Base-by-base conservation (phyloP, 805 yeast genomes). In the Saccharomyces jurei region DNA sequence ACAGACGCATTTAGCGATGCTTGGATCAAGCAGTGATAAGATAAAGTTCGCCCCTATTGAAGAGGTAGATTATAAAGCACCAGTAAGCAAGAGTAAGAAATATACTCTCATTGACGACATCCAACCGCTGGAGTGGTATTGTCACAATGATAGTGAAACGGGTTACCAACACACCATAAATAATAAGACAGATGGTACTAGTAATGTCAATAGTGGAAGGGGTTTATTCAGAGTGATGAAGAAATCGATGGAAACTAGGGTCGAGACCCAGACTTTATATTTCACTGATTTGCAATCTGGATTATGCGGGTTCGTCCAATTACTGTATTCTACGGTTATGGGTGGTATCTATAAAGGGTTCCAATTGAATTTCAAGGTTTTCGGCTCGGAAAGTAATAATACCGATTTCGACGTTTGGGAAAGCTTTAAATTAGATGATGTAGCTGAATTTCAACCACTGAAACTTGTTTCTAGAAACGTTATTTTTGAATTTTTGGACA, bases 221-320 rank as follows among this genome's bases (percentile, higher is more conserved):
- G 21, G 22, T 8, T 52, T 60, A 21, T 29, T 54, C 21, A 52
- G 53, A 29, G 56, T 55, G 2, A 52, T 58, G 41, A 58, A 59
- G 50, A 59, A 59, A 31, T 46, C 56, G 25, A 58, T 53, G 14
- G 60, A 53, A 17, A 78, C 82, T 41, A 77, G 74, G 57, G 79
- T 80, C 13, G 83, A 80, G 59, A 80, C 83, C 27, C 82, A 79
- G 58, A 78, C 82, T 5, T 72, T 80, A 54, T 80, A 80, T 65
- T 80, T 78, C 63, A 76, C 80, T 14, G 79, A 77, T 65, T 69
- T 75, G 56, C 59, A 61, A 11, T 59, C 72, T 17, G 77, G 76
- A 0, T 63, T 69, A 50, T 66, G 73, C 32, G 82, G 83, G 0
- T 78, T 80, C 60, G 77, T 81, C 14, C 84, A 80, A 64, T 66